Conservation (phyloP, 2,329 filamentous ascomycete genomes). For the Talaromyces verruculosus region DNA sequence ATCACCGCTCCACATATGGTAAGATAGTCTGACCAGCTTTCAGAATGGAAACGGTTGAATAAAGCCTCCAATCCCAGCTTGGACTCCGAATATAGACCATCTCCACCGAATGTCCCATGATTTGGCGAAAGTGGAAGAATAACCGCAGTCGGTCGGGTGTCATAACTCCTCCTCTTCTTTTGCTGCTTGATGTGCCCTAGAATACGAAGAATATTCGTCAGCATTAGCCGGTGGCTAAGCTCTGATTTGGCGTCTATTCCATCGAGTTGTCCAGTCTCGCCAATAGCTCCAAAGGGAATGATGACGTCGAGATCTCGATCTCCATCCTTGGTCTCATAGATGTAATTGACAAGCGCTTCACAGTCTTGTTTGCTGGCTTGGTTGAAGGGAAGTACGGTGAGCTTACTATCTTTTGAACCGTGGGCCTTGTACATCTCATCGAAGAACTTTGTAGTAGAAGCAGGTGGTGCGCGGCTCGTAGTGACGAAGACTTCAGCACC, state of each 20-base stretch:
- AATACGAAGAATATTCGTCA: conserved; percentile 91
- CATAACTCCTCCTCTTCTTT: conserved; percentile 86
- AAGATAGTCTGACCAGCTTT: conserved; percentile 95
- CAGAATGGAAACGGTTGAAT: conserved; percentile 97
- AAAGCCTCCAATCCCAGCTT: conserved; percentile 95
- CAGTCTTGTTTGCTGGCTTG: conserved; percentile 77
- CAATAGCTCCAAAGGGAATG: conserved; percentile 93
- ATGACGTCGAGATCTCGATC: conserved; percentile 79
- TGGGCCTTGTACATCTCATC: conserved; percentile 96
- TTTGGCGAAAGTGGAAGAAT: conserved; percentile 95
- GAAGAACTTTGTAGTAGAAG: conserved; percentile 96
- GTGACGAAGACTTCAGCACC: conserved; percentile 96
- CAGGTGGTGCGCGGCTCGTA: conserved; percentile 90
- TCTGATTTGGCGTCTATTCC: conserved; percentile 95
- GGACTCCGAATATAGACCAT: conserved; percentile 96
- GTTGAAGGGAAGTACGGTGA: conserved; percentile 98
- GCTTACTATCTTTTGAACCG: conserved; percentile 88
- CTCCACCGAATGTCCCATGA: conserved; percentile 96
- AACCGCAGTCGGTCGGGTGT: conserved; percentile 89
- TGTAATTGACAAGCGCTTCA: conserved; percentile 87
- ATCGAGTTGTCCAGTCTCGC: conserved; percentile 96
- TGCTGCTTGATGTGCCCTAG: conserved; percentile 81
- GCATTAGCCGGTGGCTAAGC: conserved; percentile 96
- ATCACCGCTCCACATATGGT: conserved; percentile 98
- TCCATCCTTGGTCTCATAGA: conserved; percentile 97